These are phyloP conservation scores for Leucosporidium creatinivorum DNA, from an alignment of 768 basidiomycete genomes.

Conservation along the genomic window DNA sequence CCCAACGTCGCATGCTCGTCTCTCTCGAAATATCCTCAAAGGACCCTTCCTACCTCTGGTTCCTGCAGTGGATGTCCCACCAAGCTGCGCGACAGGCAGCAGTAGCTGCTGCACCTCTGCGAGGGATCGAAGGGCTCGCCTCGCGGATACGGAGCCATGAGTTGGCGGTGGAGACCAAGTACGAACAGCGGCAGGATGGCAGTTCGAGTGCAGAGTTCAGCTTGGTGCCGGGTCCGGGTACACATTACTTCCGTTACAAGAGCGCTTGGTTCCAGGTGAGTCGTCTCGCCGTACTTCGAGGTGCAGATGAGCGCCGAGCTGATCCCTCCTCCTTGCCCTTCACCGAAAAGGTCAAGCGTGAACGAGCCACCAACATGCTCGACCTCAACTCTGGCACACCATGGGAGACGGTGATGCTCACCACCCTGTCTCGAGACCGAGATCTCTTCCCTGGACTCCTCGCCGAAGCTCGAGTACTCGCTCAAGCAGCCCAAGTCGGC, in stretches of 20 bases:
- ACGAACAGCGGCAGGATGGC: constrained; percentile 83
- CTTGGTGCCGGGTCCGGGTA: constrained; percentile 92
- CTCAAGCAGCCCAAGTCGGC: constrained; percentile 77
- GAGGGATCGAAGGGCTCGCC: constrained; percentile 31
- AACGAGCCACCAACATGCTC: constrained; percentile 87
- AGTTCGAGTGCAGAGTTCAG: constrained; percentile 81
- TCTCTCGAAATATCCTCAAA: constrained; percentile 93
- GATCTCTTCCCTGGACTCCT: constrained; percentile 70
- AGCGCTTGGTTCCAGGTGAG: constrained; percentile 92
- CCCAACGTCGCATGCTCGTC: constrained; percentile 84
- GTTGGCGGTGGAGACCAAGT: constrained; percentile 83
- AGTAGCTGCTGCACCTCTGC: constrained; percentile 25
- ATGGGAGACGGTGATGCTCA: constrained; percentile 95
- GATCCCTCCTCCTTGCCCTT: not conserved
- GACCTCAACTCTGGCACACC: constrained; percentile 83
- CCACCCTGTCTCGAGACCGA: constrained; percentile 81
- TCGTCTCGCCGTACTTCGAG: not conserved
- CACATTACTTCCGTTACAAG: constrained; percentile 80
- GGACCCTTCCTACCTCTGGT: constrained; percentile 92
- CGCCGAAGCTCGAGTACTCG: constrained; percentile 79
- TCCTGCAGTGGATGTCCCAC: constrained; percentile 88
- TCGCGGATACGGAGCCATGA: constrained; percentile 66
- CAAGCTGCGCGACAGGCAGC: constrained; percentile 48
- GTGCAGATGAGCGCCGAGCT: not conserved
- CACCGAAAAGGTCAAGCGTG: constrained; percentile 70